These are phyloP conservation scores for Zostera marina DNA, from an alignment of 116 monocot species.

Conservation along the genomic window DNA sequence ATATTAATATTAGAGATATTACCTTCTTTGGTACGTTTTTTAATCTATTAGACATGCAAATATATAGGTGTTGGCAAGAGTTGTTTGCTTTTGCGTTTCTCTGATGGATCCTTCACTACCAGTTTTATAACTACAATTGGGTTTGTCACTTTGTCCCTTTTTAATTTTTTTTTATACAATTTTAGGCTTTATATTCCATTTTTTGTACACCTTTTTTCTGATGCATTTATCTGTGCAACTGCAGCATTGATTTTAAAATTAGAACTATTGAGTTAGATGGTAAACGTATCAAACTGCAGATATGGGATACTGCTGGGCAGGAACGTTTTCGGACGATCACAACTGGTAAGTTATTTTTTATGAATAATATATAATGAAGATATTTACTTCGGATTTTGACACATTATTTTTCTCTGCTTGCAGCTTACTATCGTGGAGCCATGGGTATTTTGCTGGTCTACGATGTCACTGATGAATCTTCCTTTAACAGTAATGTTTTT, in stretches of 20 bases:
- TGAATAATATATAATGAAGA: background rate
- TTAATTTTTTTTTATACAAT: background rate
- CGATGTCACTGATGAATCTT: conserved; percentile 85
- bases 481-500: conserved; percentile 63
- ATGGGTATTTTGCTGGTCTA: conserved; percentile 95
- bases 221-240: background rate
- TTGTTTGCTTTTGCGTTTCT: conserved; percentile 94
- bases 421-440: conserved; percentile 85
- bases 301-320: conserved; percentile 98
- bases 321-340: conserved; percentile 89
- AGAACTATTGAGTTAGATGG: conserved; percentile 92
- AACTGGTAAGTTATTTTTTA: conserved; percentile 32
- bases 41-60: background rate
- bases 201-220: background rate
- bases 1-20: background rate
- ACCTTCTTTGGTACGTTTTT: background rate
- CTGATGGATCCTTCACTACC: conserved; percentile 94
- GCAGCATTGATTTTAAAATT: conserved; percentile 94
- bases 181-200: background rate
- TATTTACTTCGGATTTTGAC: background rate
- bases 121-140: conserved; percentile 99
- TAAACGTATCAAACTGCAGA: conserved; percentile 86
- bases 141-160: conserved; percentile 20
- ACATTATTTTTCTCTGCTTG: conserved; percentile 4
- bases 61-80: conserved; percentile 91